phyloP scores from a whole-genome alignment of 2,329 filamentous ascomycete genomes.

The Ophiocordyceps polyrhachis-furcata region DNA sequence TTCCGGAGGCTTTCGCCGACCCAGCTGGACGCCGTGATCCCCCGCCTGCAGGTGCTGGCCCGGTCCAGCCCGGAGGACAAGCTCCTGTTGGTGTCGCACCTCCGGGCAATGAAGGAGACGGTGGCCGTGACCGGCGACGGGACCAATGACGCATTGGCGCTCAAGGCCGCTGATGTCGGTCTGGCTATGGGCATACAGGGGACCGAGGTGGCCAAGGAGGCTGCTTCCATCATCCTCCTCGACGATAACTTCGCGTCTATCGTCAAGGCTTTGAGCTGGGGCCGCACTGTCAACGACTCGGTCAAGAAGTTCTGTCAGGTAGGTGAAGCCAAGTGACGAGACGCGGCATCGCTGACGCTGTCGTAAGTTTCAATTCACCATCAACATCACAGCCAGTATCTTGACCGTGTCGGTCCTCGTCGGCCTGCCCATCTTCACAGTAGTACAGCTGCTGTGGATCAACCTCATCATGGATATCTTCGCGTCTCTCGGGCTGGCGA shows the following conservation, averaged over 20 bases:
- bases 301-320: conserved; percentile 45
- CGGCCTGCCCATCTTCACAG: conserved; percentile 33
- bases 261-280: conserved; percentile 43
- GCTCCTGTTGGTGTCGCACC: conserved; percentile 40
- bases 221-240: conserved; percentile 44
- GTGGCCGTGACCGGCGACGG: conserved; percentile 50
- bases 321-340: conserved; percentile 1
- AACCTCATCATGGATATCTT: conserved; percentile 55
- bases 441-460: conserved; percentile 49
- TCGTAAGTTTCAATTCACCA: conserved; percentile 39
- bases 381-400: conserved; percentile 48
- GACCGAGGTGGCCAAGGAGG: conserved; percentile 48
- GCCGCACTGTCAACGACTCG: conserved; percentile 42
- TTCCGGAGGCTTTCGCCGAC: conserved; percentile 38
- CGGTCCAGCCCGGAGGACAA: conserved; percentile 55
- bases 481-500: conserved; percentile 44
- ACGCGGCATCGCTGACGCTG: background rate
- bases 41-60: conserved; percentile 47
- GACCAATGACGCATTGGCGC: conserved; percentile 46
- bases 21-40: conserved; percentile 30
- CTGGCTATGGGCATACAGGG: conserved; percentile 51
- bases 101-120: conserved; percentile 46
- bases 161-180: conserved; percentile 47
- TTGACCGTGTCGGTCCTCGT: conserved; percentile 45
- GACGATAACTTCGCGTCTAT: conserved; percentile 49